phyloP scores from a whole-genome alignment of 2,329 filamentous ascomycete species.

The Sclerotinia borealis region DNA sequence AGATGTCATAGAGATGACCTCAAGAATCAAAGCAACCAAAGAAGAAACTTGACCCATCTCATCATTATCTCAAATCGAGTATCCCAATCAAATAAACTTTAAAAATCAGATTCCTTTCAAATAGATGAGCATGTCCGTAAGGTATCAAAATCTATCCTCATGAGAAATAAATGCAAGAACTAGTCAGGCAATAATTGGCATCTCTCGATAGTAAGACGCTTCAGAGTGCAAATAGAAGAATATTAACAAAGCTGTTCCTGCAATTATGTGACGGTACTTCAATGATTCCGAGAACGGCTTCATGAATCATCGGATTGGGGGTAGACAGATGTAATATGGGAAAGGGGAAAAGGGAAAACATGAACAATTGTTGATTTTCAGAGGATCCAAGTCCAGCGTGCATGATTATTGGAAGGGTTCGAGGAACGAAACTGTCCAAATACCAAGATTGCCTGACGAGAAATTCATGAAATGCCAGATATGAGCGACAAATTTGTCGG shows the following conservation, averaged over 20 bases:
- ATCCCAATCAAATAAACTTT: neutral
- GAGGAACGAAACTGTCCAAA: neutral
- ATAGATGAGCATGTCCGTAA: neutral
- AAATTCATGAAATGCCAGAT: neutral
- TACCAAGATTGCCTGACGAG: neutral
- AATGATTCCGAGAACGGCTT: conserved; percentile 5
- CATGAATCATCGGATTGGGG: conserved; percentile 14
- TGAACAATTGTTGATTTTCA: neutral
- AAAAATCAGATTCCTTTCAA: neutral
- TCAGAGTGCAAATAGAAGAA: neutral
- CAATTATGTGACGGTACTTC: conserved; percentile 8
- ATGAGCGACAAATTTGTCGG: neutral
- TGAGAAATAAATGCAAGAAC: conserved; percentile 9
- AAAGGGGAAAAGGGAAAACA: neutral
- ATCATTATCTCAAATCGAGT: conserved; percentile 4
- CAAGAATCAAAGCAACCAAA: conserved; percentile 2
- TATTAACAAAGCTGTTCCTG: conserved; percentile 9
- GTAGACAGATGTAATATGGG: neutral
- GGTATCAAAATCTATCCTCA: neutral
- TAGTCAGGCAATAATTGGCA: neutral
- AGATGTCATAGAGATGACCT: conserved; percentile 1
- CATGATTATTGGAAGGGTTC: neutral
- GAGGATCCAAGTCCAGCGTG: neutral
- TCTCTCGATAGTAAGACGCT: conserved; percentile 3
- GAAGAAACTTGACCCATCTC: conserved; percentile 3